A percentile compares a stretch with the other conserved stretches of the same genome.
phyloP scores from a whole-genome alignment of 345 rosid species.

The Iberis pinnata region DNA sequence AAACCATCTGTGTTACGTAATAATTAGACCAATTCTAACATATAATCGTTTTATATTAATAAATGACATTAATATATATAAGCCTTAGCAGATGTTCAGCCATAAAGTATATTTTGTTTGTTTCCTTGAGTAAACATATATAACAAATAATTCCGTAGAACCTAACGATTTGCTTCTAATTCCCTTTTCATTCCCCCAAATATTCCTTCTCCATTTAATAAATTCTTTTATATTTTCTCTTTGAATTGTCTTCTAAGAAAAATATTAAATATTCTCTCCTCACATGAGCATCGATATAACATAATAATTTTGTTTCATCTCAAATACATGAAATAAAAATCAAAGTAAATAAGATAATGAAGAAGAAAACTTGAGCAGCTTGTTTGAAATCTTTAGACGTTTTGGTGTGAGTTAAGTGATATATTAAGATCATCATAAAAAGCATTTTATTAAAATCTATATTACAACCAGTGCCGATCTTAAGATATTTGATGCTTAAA shows the following conservation, averaged over 20 bases:
- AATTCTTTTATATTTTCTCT: constrained; percentile 12
- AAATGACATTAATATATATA: not conserved
- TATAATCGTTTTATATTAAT: not conserved
- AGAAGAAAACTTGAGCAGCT: too few species aligned
- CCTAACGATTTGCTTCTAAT: constrained; percentile 45
- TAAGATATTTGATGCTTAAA: too few species aligned
- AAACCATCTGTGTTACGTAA: constrained; percentile 4
- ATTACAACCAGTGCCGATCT: too few species aligned
- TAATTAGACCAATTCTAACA: not conserved
- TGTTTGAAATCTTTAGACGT: too few species aligned
- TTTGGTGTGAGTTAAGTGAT: too few species aligned
- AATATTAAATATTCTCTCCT: constrained; percentile 30
- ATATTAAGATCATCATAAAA: too few species aligned
- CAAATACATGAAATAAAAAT: too few species aligned
- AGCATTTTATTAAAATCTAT: too few species aligned
- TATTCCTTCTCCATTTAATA: constrained; percentile 46
- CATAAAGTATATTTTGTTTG: constrained; percentile 47
- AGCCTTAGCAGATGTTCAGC: constrained; percentile 15
- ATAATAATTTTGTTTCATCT: too few species aligned
- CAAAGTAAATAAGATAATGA: too few species aligned
- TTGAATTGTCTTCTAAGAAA: constrained; percentile 13
- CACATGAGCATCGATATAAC: constrained; percentile 33
- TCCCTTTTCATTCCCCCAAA: constrained; percentile 60
- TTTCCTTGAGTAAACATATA: constrained; percentile 34
- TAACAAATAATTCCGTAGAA: constrained; percentile 37